These are phyloP conservation scores for Globisporangium barbulae DNA, from an alignment of 352 stramenopile species.

Conservation along the genomic window DNA sequence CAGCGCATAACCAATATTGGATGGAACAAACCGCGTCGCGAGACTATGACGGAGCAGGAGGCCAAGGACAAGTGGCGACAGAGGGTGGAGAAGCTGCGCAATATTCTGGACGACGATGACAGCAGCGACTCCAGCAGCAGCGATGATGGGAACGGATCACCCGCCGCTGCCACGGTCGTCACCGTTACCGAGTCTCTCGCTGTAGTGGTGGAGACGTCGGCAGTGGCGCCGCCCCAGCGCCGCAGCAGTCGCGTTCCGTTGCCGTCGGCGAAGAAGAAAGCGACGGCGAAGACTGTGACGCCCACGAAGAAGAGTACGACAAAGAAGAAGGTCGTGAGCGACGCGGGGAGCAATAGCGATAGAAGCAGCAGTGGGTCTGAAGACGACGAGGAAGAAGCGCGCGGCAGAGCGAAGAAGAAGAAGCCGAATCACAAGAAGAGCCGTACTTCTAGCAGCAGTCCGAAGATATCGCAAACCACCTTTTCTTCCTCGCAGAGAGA, in stretches of 20 bases:
- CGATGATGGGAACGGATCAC: neutral
- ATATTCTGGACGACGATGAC: constrained; percentile 18
- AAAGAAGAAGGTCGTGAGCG: constrained; percentile 2
- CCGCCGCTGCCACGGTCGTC: neutral
- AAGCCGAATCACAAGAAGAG: neutral
- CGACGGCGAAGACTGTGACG: neutral
- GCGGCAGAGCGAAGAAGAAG: constrained; percentile 1
- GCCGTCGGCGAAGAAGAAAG: neutral
- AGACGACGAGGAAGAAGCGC: neutral
- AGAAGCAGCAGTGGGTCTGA: constrained; percentile 3
- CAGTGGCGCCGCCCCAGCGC: neutral
- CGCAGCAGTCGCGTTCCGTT: neutral
- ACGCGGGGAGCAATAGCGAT: constrained; percentile 1
- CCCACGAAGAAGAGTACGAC: neutral
- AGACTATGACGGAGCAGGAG: neutral
- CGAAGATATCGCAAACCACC: neutral
- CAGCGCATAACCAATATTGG: no score
- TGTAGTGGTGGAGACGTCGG: neutral
- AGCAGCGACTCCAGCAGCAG: constrained; percentile 9
- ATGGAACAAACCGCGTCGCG: no score
- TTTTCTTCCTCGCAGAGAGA: neutral
- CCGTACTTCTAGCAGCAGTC: neutral
- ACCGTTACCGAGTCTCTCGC: neutral
- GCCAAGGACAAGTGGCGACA: constrained; percentile 9
- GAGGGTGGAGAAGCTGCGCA: constrained; percentile 6